Evolutionary conservation across 2,329 filamentous ascomycete genomes (phyloP).

Genomic region (Pleoardoris graminearum): DNA sequence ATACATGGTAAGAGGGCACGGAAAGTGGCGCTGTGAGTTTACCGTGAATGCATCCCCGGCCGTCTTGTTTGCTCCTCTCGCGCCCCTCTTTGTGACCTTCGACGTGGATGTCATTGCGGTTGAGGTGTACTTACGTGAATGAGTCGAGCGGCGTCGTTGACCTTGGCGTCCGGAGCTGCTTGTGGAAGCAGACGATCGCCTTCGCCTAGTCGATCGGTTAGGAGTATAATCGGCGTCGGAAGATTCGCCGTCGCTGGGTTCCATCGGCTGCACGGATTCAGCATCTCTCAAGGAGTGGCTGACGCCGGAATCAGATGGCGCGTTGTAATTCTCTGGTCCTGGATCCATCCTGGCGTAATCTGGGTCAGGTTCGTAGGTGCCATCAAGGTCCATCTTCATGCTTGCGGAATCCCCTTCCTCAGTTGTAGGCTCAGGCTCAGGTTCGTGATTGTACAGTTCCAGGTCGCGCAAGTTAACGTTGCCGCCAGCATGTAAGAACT

Average conservation of each 20-base stretch:
- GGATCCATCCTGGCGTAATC: slow-evolving; percentile 21
- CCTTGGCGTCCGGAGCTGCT: slow-evolving; percentile 17
- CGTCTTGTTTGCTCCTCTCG: slow-evolving; percentile 15
- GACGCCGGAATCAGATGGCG: slow-evolving; percentile 33
- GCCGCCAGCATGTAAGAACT: slow-evolving; percentile 14
- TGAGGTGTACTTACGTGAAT: slow-evolving; percentile 27
- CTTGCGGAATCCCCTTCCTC: slow-evolving; percentile 31
- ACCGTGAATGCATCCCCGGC: slow-evolving; percentile 12
- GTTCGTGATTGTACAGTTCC: slow-evolving; percentile 32
- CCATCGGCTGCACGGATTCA: slow-evolving; percentile 43
- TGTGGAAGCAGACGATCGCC: slow-evolving; percentile 33
- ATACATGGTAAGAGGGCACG: slow-evolving; percentile 78
- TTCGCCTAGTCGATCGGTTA: slow-evolving; percentile 24
- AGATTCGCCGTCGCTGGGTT: slow-evolving; percentile 31
- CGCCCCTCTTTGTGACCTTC: slow-evolving; percentile 25
- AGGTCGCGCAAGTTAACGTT: slow-evolving; percentile 37
- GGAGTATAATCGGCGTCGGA: slow-evolving; percentile 45
- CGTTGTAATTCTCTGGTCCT: slow-evolving; percentile 13
- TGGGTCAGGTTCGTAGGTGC: slow-evolving; percentile 23
- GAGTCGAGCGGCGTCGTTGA: slow-evolving; percentile 21
- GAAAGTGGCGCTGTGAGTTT: slow-evolving; percentile 59
- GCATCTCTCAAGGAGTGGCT: slow-evolving; percentile 37
- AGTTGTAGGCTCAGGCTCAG: slow-evolving; percentile 25
- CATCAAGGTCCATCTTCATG: slow-evolving; percentile 26
- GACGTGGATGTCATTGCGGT: slow-evolving; percentile 11